Evolutionary conservation across 192 early-diverging fungal species (phyloP).

Genomic region (Podila epigama): DNA sequence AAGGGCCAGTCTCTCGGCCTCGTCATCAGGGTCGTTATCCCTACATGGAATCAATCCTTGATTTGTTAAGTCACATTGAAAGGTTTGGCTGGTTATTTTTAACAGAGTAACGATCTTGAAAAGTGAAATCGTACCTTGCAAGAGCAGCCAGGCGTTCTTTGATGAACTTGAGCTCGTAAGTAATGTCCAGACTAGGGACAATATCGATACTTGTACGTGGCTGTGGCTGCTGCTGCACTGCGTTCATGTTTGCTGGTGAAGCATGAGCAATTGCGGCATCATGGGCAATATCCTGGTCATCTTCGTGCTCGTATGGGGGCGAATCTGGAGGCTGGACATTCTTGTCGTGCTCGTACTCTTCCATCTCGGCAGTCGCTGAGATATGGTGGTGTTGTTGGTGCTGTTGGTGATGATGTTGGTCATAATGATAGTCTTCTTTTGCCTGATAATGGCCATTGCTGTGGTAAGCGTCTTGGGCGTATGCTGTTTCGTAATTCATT

Average conservation of each 20-base stretch:
- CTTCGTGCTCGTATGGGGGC: neutral
- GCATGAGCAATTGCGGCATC: no score
- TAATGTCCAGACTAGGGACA: slow-evolving; percentile 1
- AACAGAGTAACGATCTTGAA: neutral
- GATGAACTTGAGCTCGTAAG: neutral
- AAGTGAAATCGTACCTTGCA: neutral
- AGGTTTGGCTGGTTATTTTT: neutral
- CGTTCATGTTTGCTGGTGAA: neutral
- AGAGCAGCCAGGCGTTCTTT: slow-evolving; percentile 2
- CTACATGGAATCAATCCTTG: neutral
- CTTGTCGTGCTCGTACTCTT: neutral
- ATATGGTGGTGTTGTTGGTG: neutral
- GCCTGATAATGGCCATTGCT: no score
- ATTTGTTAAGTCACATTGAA: no score
- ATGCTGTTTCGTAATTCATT: no score
- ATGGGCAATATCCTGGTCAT: neutral
- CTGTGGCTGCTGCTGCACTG: neutral
- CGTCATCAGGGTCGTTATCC: neutral
- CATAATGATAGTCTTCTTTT: neutral
- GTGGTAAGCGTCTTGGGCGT: no score
- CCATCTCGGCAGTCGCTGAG: neutral
- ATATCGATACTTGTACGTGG: neutral
- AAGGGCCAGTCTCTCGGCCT: neutral
- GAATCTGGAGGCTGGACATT: neutral
- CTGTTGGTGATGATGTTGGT: neutral